A percentile compares a stretch with the other conserved stretches of the same genome.
Conservation (phyloP, 345 rosid species). For the Brassica nigra region DNA sequence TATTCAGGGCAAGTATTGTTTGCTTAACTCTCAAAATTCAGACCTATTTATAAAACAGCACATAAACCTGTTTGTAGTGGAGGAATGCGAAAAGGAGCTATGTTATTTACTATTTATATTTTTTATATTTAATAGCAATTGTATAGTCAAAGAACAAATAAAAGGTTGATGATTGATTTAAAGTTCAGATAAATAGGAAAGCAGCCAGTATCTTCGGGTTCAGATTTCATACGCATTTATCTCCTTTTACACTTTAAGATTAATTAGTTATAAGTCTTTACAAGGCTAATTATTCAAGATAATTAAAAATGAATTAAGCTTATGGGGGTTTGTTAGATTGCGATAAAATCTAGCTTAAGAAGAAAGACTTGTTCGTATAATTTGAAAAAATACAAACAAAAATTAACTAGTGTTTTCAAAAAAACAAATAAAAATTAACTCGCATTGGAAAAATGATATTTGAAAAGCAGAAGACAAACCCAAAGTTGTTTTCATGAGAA, state of each 20-base stretch:
- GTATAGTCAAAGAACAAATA: background rate
- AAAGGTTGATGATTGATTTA: background rate
- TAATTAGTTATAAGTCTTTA: background rate
- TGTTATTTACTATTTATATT: background rate
- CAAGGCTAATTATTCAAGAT: background rate
- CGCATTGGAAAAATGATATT: background rate
- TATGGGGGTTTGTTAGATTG: background rate
- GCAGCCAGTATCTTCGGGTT: background rate
- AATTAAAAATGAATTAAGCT: background rate
- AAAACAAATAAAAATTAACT: background rate
- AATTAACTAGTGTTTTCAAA: background rate
- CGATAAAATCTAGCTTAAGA: background rate
- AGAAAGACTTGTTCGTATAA: background rate
- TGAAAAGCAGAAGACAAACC: background rate
- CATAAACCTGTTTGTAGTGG: background rate
- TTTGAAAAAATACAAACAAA: background rate
- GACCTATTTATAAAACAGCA: background rate
- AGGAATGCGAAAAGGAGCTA: background rate
- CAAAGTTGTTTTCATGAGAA: background rate
- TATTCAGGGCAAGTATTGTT: background rate
- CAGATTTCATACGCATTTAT: background rate
- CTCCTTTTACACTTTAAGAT: background rate
- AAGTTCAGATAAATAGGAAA: slow-evolving; percentile 9
- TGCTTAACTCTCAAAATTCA: background rate
- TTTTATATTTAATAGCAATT: background rate